Evolutionary conservation across 225 moss, liverwort and hornwort genomes (phyloP), one percentile per base, ranked within the genome.

Genomic region (Physcomitrellopsis africana): DNA sequence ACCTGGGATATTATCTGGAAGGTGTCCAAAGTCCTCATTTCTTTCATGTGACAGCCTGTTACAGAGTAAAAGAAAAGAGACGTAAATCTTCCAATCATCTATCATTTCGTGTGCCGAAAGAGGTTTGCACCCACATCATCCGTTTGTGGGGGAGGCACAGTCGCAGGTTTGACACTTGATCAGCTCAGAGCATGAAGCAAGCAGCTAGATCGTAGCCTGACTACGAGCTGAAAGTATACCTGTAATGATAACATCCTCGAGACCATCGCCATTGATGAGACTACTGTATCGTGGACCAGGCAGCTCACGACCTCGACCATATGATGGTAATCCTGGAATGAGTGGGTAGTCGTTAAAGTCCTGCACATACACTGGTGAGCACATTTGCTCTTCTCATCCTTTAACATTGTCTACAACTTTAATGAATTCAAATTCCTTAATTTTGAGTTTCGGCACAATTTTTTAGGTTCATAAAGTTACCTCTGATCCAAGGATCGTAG

Each of bases 261-360:
- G 83, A 72, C 80, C 85, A 24, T 92, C 76, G 54, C 96, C 96
- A 49, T 79, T 82, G 59, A 96, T 89, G 41, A 96, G 86, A 72
- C 93, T 92, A 71, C 86, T 85, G 51, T 86, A 85, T 68, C 96
- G 79, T 56, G 76, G 75, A 49, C 96, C 96, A 26, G 93, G 94
- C 13, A 90, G 85, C 78, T 96, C 96, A 58, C 96, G 88, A 51
- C 96, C 96, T 60, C 96, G 87, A 64, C 93, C 96, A 77, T 96
- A 93, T 1, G 96, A 96, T 23, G 96, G 96, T 60, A 96, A 79
- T 45, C 74, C 84, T 68, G 89, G 83, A 68, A 96, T 64, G 11
- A 96, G 51, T 23, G 93, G 90, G 73, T 83, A 93, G 79, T 91
- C 81, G 7, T 74, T 82, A 53, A 85, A 32, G 43, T 93, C 82